Conservation (phyloP, 1,139 yeast species). For the Fermentozyma sake region DNA sequence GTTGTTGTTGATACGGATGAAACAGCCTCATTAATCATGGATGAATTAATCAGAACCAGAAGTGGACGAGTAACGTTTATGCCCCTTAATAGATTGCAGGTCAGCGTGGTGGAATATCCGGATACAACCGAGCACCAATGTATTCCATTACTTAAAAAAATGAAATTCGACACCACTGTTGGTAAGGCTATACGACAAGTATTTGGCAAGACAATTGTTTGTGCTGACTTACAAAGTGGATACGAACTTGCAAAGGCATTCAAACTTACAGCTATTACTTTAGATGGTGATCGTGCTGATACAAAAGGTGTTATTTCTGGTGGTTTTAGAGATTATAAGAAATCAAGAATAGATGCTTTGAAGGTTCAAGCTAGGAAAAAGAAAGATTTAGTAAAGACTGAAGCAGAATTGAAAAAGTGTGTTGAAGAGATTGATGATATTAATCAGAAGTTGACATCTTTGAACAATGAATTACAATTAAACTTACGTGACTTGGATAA, state of each 20-base stretch:
- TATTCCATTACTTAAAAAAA: constrained; percentile 72
- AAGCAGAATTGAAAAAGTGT: constrained; percentile 20
- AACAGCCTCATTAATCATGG: constrained; percentile 77
- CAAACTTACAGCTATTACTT: constrained; percentile 73
- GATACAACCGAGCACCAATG: constrained; percentile 49
- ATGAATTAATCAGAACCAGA: constrained; percentile 64
- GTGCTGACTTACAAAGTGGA: constrained; percentile 66
- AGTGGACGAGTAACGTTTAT: constrained; percentile 87
- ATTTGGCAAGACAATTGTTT: constrained; percentile 78
- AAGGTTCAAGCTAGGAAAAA: constrained; percentile 51
- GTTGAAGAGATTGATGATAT: constrained; percentile 18
- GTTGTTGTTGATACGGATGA: constrained; percentile 85
- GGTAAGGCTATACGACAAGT: constrained; percentile 70
- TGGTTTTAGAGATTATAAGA: constrained; percentile 73
- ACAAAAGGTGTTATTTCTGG: constrained; percentile 83
- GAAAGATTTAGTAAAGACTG: constrained; percentile 39
- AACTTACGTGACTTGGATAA: constrained; percentile 35
- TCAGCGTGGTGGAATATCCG: constrained; percentile 43
- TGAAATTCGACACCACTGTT: constrained; percentile 53
- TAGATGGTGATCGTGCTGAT: constrained; percentile 90
- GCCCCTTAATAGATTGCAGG: constrained; percentile 71
- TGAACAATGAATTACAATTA: constrained; percentile 44
- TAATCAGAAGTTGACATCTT: constrained; percentile 24
- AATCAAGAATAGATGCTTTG: constrained; percentile 68
- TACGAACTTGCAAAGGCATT: constrained; percentile 60